Evolutionary conservation across 805 yeast genomes (phyloP).

Genomic region (Scheffersomyces coipomensis): DNA sequence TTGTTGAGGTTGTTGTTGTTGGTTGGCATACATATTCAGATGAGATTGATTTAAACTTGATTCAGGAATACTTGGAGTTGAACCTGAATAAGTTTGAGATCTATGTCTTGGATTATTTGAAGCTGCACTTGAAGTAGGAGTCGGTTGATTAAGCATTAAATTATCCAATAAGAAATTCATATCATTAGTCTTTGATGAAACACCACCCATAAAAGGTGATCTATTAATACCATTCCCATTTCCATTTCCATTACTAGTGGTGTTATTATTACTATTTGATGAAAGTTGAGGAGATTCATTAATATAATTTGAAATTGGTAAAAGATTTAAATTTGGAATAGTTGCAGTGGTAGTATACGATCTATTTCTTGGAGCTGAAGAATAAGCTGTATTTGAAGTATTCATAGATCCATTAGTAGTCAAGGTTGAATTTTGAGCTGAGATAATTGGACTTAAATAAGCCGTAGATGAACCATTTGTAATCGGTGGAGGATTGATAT

Average conservation of each 20-base stretch:
- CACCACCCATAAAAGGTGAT: constrained; percentile 21
- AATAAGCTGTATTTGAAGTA: constrained; percentile 12
- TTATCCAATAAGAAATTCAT: constrained; percentile 30
- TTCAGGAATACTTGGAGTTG: constrained; percentile 23
- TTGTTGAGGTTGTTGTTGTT: constrained; percentile 9
- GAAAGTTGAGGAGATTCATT: background rate
- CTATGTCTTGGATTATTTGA: constrained; percentile 24
- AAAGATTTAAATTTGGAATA: constrained; percentile 15
- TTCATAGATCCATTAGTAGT: constrained; percentile 2
- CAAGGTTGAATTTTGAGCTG: constrained; percentile 9
- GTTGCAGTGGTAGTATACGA: constrained; percentile 52
- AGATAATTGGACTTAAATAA: constrained; percentile 13
- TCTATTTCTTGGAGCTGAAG: constrained; percentile 33
- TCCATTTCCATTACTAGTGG: constrained; percentile 2
- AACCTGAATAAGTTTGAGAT: constrained; percentile 43
- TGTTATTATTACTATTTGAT: background rate
- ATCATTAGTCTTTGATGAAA: constrained; percentile 21
- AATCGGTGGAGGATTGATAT: no score
- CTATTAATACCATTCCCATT: constrained; percentile 12
- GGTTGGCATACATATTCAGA: constrained; percentile 1
- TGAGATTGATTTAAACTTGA: constrained; percentile 8
- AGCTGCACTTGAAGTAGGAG: constrained; percentile 5
- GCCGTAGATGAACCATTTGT: background rate
- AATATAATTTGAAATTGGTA: constrained; percentile 8
- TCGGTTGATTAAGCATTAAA: constrained; percentile 22